A percentile compares a stretch with the other conserved stretches of the same genome.
phyloP scores from a whole-genome alignment of 441 rosid genomes.

The Biscutella auriculata region DNA sequence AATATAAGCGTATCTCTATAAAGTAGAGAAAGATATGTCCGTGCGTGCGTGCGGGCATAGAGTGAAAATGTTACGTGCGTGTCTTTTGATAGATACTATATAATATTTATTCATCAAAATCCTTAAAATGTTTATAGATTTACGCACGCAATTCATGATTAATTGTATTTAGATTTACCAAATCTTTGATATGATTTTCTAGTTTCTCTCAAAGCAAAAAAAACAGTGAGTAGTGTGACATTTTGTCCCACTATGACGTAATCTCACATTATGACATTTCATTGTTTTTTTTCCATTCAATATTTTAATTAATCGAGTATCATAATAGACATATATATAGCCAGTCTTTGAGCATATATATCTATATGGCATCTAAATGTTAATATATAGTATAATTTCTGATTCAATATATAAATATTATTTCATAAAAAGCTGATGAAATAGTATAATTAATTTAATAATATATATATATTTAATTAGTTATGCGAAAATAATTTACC shows the following conservation, averaged over 20 bases:
- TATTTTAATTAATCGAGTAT: neutral
- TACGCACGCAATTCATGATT: constrained; percentile 20
- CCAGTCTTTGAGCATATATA: neutral
- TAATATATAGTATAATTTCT: too few relatives aligned
- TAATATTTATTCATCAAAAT: constrained; percentile 8
- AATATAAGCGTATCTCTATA: neutral
- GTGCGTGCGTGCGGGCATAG: constrained; percentile 15
- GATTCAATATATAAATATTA: too few relatives aligned
- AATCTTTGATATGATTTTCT: constrained; percentile 10
- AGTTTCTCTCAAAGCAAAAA: constrained; percentile 7
- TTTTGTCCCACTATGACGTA: constrained; percentile 14
- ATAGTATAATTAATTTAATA: too few relatives aligned
- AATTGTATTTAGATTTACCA: constrained; percentile 15
- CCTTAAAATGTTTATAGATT: neutral
- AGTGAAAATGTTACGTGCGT: constrained; percentile 23
- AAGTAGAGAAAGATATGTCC: constrained; percentile 2
- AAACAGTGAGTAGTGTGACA: neutral
- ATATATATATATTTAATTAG: too few relatives aligned
- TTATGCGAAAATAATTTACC: too few relatives aligned
- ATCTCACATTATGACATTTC: constrained; percentile 7
- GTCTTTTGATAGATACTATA: constrained; percentile 24
- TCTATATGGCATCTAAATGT: too few relatives aligned
- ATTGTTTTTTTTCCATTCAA: neutral
- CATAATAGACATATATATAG: too few relatives aligned
- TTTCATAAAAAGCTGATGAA: too few relatives aligned